Base-by-base conservation (phyloP, 2,329 filamentous ascomycete genomes). In the Didymella pinodella region DNA sequence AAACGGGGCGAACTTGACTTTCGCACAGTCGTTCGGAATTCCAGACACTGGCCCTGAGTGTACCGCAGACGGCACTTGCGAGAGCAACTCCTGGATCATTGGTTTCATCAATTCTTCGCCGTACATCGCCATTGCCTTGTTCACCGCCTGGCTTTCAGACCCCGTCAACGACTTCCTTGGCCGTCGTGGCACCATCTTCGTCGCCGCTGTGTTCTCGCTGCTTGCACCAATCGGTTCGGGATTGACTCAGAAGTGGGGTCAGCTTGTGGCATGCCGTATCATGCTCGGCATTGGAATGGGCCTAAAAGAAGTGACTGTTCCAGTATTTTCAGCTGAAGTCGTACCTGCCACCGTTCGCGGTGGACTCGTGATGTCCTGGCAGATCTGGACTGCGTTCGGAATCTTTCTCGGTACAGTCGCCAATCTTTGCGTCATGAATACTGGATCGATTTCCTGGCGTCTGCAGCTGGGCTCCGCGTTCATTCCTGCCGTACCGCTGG, bases 1-100 rank as follows among this genome's bases (percentile, higher is more conserved):
- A n/a, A 71, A 74, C 51, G 75, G 75, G 36, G 86, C 87, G 36
- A 89, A 86, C 62, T 77, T 89, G 62, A 83, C 83, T 53, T 89
- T 89, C 64, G 86, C 86, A 0, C 59, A 73, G 0, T 63, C 67
- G 0, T 68, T 74, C 32, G 68, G 70, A 29, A 74, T 75, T 22
- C 67, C 71, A 4, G 71, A 75, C 41, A 54, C 62, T 26, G 70
- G 69, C 0, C 31, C 52, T 1, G 58, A 48, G 40, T 74, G 71
- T 45, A 59, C 61, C 34, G 65, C 64, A 1, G 69, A 59, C 6
- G 65, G 68, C 6, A 72, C 57, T 16, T 75, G 71, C 38, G 59
- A 67, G 46, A 73, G 69, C 59, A 78, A 75, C 46, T 61, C 62
- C 26, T 75, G 73, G 73, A 71, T 73, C 34, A 67, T 75, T 38